These are phyloP conservation scores for Bauhinia variegata DNA, from an alignment of 306 rosid genomes.

Conservation along the genomic window DNA sequence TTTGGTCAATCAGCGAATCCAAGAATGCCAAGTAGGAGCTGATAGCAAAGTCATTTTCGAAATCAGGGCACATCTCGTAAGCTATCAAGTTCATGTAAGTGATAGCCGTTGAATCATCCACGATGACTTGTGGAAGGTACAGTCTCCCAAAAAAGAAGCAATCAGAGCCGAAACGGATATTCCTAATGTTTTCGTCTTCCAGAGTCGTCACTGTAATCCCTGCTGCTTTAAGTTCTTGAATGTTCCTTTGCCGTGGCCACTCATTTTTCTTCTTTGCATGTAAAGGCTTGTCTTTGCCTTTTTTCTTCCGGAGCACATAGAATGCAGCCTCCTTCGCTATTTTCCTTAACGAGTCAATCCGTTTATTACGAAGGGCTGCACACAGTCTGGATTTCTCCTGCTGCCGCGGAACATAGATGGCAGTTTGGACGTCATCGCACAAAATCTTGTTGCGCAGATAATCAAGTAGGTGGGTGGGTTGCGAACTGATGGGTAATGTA, in stretches of 20 bases:
- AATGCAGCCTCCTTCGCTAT: too few relatives aligned
- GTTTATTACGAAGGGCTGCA: too few relatives aligned
- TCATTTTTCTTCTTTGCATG: too few relatives aligned
- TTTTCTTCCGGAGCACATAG: too few relatives aligned
- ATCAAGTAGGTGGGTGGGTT: constrained; percentile 5
- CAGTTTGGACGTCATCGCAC: too few relatives aligned
- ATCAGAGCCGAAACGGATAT: not conserved
- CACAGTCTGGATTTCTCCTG: too few relatives aligned
- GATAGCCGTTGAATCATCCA: constrained; percentile 24
- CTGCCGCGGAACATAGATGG: too few relatives aligned
- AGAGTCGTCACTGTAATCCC: constrained; percentile 21
- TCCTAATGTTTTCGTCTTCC: not conserved
- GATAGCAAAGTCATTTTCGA: constrained; percentile 30
- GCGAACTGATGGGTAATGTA: not conserved
- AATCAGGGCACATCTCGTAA: constrained; percentile 50
- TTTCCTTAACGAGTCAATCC: too few relatives aligned
- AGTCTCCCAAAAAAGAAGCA: not conserved
- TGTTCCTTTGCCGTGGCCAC: constrained; percentile 10
- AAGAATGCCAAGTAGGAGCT: constrained; percentile 37
- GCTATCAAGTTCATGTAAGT: constrained; percentile 42
- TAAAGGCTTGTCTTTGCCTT: not conserved
- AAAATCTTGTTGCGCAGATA: not conserved
- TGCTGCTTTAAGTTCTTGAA: constrained; percentile 25
- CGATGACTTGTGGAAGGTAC: not conserved
- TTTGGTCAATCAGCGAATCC: constrained; percentile 46